Evolutionary conservation across 139 green algal species (phyloP).

Genomic region (Chlamydomonas eustigma): DNA sequence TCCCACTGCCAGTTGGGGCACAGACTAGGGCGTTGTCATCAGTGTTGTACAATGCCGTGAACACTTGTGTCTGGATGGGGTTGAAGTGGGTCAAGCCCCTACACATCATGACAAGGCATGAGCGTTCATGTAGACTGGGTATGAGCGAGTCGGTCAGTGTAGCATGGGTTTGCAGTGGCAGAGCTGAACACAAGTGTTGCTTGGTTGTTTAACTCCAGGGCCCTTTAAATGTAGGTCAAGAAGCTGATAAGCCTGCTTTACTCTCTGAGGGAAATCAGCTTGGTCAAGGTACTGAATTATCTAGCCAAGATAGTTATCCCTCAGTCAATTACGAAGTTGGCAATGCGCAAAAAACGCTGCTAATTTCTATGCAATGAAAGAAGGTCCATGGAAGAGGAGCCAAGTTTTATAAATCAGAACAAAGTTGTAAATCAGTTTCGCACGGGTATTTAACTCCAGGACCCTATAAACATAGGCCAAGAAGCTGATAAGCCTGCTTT

Average conservation of each 20-base stretch:
- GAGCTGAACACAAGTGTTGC: background rate
- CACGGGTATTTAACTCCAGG: slow-evolving; percentile 2
- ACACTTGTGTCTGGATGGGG: slow-evolving; percentile 96
- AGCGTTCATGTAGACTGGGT: background rate
- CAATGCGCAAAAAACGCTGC: no score
- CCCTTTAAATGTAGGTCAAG: background rate
- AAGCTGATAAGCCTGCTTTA: slow-evolving; percentile 1
- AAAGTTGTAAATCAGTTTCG: no score
- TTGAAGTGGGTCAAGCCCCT: slow-evolving; percentile 77
- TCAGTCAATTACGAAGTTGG: background rate
- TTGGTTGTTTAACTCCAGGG: slow-evolving; percentile 3
- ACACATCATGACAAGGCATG: background rate
- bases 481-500: background rate
- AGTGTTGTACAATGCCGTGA: slow-evolving; percentile 88
- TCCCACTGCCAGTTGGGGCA: slow-evolving; percentile 77
- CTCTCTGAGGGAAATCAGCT: slow-evolving; percentile 10
- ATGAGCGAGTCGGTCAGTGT: background rate
- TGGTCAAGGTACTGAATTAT: background rate
- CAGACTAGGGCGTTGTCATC: slow-evolving; percentile 91
- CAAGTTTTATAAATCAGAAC: no score
- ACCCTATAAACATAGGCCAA: background rate
- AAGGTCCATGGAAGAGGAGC: background rate
- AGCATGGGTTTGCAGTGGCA: background rate
- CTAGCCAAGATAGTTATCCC: slow-evolving; percentile 3
- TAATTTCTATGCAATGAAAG: background rate